Percentiles rank a stretch among this genome's conserved stretches.
Evolutionary conservation across 257 asterid species (phyloP).

Genomic region (Haberlea rhodopensis): DNA sequence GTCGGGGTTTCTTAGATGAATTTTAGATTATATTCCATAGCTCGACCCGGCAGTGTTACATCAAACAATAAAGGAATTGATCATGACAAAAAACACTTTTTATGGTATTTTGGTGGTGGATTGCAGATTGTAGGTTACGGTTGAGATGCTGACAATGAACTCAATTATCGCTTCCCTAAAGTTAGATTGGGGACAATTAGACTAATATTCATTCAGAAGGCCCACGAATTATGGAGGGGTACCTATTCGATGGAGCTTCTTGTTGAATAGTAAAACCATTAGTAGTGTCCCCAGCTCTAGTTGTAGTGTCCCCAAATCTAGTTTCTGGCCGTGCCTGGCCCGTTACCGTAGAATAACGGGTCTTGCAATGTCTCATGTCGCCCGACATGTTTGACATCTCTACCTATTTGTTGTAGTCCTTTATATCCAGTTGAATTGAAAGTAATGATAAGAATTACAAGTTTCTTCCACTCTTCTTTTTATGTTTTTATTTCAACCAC

Average conservation of each 20-base stretch:
- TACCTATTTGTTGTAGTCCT: no score
- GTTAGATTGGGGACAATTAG: no score
- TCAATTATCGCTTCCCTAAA: not conserved
- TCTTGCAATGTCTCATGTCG: no score
- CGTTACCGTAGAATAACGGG: no score
- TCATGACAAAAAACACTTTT: not conserved
- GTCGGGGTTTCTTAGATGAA: not conserved
- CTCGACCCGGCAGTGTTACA: not conserved
- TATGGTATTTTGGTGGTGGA: conserved; percentile 28
- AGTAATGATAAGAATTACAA: no score
- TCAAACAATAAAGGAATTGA: conserved; percentile 26
- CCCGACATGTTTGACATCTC: no score
- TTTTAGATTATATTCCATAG: not conserved
- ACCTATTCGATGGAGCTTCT: not conserved
- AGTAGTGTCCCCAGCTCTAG: no score
- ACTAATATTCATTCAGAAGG: not conserved
- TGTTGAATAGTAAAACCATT: not conserved
- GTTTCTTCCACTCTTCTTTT: no score
- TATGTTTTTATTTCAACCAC: no score
- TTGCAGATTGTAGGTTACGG: conserved; percentile 39
- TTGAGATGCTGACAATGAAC: conserved; percentile 33
- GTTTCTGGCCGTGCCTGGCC: no score
- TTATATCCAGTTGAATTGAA: no score
- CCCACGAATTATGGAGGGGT: not conserved
- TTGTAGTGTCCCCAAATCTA: no score